Base-by-base conservation (phyloP, 768 basidiomycete species). In the Pulveroboletus frians region DNA sequence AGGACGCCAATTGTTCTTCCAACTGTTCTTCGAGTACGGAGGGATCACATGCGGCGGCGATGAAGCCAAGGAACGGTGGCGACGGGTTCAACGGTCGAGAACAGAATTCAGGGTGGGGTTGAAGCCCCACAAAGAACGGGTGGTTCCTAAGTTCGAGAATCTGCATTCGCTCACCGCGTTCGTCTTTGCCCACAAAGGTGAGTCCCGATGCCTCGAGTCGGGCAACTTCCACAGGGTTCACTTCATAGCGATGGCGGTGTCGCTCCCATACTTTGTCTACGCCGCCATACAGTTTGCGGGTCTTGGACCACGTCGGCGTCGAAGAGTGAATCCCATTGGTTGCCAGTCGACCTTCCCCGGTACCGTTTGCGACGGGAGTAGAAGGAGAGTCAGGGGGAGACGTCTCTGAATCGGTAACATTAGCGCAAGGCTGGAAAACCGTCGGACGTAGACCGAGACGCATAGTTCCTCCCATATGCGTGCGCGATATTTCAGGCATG, bases 401-500 rank as follows among this genome's bases (percentile, higher is more conserved):
- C 13, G 20, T 14, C 38, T 57, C 55, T n/a, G 50, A 7, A 43
- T 55, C 54, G 31, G 43, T 37, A 26, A 49, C 47, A 14, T 55
- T 54, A 45, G 60, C 47, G 39, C 40, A 76, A 9, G 75, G 66
- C 49, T 85, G 80, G 66, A 98, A 97, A 40, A 97, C 79, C 2
- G 95, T 99, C 4, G 95, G 92, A n/a, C 95, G 83, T 36, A 98
- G 76, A 20, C 96, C 96, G n/a, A 97, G 80, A 11, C 96, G 85
- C 96, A 99, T 99, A n/a, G 95, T 99, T 18, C 96, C 96, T 44
- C 96, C 96, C 82, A 98, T 92, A 56, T 98, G 93, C 11, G 94
- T 97, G 65, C 86, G 88, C 10, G 92, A 96, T 58, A 99, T 90
- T 67, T 99, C 96, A 15, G 96, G 96, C 96, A 99, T 99, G 79